Conservation (phyloP, 805 yeast species). For the Saccharomyces mikatae region DNA sequence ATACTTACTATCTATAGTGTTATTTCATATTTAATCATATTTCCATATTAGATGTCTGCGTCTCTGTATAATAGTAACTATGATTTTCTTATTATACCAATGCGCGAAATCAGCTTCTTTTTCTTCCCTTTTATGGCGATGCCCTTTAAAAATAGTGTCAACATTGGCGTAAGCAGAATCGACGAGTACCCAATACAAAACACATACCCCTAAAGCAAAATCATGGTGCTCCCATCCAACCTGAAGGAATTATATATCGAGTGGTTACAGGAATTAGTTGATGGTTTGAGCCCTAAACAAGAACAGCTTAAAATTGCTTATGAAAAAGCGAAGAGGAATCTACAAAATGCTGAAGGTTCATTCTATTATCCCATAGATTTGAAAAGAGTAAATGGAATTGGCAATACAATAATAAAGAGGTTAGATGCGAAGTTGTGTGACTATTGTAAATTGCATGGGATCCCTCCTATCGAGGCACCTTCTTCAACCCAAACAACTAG, state of each 20-base stretch:
- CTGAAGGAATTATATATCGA: slow-evolving; percentile 43
- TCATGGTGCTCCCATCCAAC: slow-evolving; percentile 39
- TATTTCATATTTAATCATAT: background rate
- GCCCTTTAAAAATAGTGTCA: background rate
- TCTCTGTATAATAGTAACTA: background rate
- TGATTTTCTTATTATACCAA: background rate
- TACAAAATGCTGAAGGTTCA: slow-evolving; percentile 38
- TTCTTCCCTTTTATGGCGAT: background rate
- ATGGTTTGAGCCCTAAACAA: slow-evolving; percentile 39
- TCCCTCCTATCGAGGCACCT: slow-evolving; percentile 17
- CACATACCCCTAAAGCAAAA: background rate
- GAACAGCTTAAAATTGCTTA: slow-evolving; percentile 48
- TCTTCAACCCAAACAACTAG: slow-evolving; percentile 1
- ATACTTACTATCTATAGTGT: slow-evolving; percentile 1
- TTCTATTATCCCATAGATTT: slow-evolving; percentile 54
- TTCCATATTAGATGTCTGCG: background rate
- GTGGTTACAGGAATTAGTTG: slow-evolving; percentile 53
- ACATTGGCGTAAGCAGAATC: background rate
- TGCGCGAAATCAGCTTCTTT: background rate
- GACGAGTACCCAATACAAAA: background rate
- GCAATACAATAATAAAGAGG: slow-evolving; percentile 53
- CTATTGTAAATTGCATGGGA: slow-evolving; percentile 52
- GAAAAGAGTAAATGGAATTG: slow-evolving; percentile 54
- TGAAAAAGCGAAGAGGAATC: slow-evolving; percentile 46
- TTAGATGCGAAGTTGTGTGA: slow-evolving; percentile 40